Base-by-base conservation (phyloP, 2,329 filamentous ascomycete species). In the Orbilia quercus region DNA sequence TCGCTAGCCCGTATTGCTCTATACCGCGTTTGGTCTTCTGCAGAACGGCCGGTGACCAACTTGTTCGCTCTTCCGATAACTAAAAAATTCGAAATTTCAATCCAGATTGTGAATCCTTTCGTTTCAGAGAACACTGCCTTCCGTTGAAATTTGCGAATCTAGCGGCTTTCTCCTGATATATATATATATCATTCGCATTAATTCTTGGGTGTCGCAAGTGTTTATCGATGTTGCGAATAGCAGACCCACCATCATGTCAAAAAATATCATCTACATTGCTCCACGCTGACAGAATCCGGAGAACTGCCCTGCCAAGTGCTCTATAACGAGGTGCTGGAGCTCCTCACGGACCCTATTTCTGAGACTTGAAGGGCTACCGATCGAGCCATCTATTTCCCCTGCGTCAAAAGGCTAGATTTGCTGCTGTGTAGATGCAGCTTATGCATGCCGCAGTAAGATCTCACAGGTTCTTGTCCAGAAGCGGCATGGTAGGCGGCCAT, bases 371-470 rank as follows among this genome's bases (percentile, higher is more conserved):
- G 28, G 5, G 36, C 36, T 40, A 40, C 4, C 11, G 36, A 40
- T 40, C 36, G 36, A 12, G 5, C 36, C n/a, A 31, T 40, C 36
- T 7, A 6, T 12, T 4, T 40, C 36, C n/a, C 36, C n/a, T 16
- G 36, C 25, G n/a, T 23, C 50, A 22, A 54, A 54, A 31, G 9
- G 40, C 40, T 54, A 40, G n/a, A 25, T 51, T 45, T 66, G 51
- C 42, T 59, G 23, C 63, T 67, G 63, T 51, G 63, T 67, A 67
- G 63, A 42, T 55, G 58, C 58, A 62, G 31, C 51, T 66, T 66
- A 66, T 58, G 60, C 60, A 31, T 44, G 63, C 53, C 23, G 63
- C 63, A 67, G 45, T 67, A 45, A 58, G 63, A 66, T 66, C 42
- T 57, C 54, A 67, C 51, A 58, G 23, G 6, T 31, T 9, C 28